Evolutionary conservation across 2,329 filamentous ascomycete genomes (phyloP).

Genomic region (Diatrype stigma): DNA sequence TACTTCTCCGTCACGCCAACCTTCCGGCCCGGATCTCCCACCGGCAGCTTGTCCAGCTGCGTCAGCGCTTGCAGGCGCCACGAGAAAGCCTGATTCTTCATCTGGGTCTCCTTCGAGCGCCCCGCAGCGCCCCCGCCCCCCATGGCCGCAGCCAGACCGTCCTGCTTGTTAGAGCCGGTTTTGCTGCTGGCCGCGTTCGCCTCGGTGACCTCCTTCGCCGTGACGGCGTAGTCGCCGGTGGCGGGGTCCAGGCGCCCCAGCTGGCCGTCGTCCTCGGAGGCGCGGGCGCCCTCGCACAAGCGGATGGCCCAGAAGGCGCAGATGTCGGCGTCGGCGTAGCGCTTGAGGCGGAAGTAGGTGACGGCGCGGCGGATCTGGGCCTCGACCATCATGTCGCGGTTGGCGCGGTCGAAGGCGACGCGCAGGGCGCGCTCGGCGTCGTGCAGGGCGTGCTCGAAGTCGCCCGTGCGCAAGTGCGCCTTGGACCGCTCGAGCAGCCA

Average conservation of each 20-base stretch:
- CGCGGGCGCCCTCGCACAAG: constrained; percentile 35
- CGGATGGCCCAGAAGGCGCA: constrained; percentile 59
- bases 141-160: constrained; percentile 20
- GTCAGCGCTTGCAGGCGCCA: constrained; percentile 46
- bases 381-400: constrained; percentile 71
- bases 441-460: constrained; percentile 59
- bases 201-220: constrained; percentile 26
- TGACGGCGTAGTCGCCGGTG: constrained; percentile 45
- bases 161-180: constrained; percentile 4
- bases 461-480: constrained; percentile 63
- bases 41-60: constrained; percentile 39
- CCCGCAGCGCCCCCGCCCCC: not conserved
- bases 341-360: constrained; percentile 63
- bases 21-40: constrained; percentile 43
- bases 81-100: constrained; percentile 37
- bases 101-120: constrained; percentile 19
- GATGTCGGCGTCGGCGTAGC: constrained; percentile 70
- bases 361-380: constrained; percentile 78
- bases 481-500: constrained; percentile 83
- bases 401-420: constrained; percentile 62
- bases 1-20: constrained; percentile 35
- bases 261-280: constrained; percentile 33
- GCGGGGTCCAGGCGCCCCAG: constrained; percentile 36
- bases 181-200: constrained; percentile 8
- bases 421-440: constrained; percentile 66